Percentiles rank a stretch among this genome's conserved stretches.
phyloP scores from a whole-genome alignment of 2,329 filamentous ascomycete species.

The Endoconidiophora polonica region DNA sequence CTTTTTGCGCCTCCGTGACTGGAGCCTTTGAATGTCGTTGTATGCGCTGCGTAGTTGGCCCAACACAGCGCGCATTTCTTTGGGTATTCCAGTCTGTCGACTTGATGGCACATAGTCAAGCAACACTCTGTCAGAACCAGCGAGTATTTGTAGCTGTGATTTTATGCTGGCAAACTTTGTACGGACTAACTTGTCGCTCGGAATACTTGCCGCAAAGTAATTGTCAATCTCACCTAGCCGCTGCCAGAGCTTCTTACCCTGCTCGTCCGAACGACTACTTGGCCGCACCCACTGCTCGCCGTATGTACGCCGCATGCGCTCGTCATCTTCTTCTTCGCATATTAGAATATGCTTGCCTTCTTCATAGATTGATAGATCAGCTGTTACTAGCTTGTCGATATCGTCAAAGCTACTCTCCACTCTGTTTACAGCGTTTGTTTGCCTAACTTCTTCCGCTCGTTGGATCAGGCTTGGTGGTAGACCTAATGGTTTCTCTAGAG shows the following conservation, averaged over 20 bases:
- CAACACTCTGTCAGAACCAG: conserved; percentile 62
- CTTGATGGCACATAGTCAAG: conserved; percentile 84
- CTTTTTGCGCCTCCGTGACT: conserved; percentile 63
- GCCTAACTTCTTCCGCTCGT: conserved; percentile 84
- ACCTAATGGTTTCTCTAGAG: conserved; percentile 84
- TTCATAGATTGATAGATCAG: conserved; percentile 60
- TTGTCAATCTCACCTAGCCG: conserved; percentile 67
- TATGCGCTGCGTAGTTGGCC: conserved; percentile 60
- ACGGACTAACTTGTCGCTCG: conserved; percentile 45
- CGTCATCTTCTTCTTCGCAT: conserved; percentile 71
- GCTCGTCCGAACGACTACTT: conserved; percentile 51
- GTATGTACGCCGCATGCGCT: conserved; percentile 55
- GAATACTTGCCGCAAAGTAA: conserved; percentile 54
- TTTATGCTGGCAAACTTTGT: conserved; percentile 66
- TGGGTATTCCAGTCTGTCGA: conserved; percentile 59
- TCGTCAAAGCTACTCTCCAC: conserved; percentile 70
- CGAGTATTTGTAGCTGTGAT: conserved; percentile 56
- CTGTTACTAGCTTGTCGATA: conserved; percentile 73
- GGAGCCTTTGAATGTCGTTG: conserved; percentile 71
- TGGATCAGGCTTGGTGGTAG: conserved; percentile 71
- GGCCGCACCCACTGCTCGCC: conserved; percentile 70
- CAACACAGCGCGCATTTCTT: conserved; percentile 64
- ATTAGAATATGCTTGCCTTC: conserved; percentile 67
- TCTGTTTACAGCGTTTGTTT: conserved; percentile 69
- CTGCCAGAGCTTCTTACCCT: conserved; percentile 51